phyloP scores from a whole-genome alignment of 306 rosid species.

The Medicago truncatula region MtrunA17r5.0-ANR NC_053044.1:19876001-19876500 shows the following conservation, averaged over 20 bases:
- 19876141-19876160: constrained; percentile 18
- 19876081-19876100: constrained; percentile 30
- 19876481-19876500: constrained; percentile 93
- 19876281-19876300: constrained; percentile 10
- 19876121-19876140: constrained; percentile 27
- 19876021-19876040: constrained; percentile 94
- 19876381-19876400: constrained; percentile 1
- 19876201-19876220: neutral
- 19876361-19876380: constrained; percentile 23
- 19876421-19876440: constrained; percentile 28
- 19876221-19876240: neutral
- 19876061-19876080: constrained; percentile 37
- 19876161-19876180: constrained; percentile 25
- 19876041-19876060: constrained; percentile 57
- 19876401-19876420: constrained; percentile 24
- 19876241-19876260: neutral
- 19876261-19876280: constrained; percentile 27
- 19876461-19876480: constrained; percentile 93
- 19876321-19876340: constrained; percentile 21
- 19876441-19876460: constrained; percentile 44
- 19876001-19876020: constrained; percentile 94
- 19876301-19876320: neutral
- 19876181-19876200: constrained; percentile 14
- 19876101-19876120: constrained; percentile 14
- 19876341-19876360: neutral